These are phyloP conservation scores for Kwoniella mangroviensis DNA, from an alignment of 768 basidiomycete genomes.

Conservation along the genomic window DNA sequence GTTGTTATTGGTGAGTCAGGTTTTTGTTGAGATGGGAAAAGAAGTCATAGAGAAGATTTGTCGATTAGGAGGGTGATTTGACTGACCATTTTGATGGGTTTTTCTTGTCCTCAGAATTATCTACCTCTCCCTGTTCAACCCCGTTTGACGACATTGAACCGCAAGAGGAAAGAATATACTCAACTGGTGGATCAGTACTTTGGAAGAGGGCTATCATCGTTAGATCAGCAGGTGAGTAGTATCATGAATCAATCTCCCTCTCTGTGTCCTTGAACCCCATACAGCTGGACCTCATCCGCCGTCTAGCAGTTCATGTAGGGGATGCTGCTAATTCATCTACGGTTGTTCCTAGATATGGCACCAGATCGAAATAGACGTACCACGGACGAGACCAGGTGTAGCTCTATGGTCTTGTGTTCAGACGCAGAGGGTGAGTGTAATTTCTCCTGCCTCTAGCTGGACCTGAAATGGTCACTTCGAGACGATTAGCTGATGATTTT, in stretches of 20 bases:
- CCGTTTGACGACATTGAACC: constrained; percentile 74
- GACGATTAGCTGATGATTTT: background rate
- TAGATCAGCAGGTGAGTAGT: constrained; percentile 70
- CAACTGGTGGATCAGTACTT: constrained; percentile 89
- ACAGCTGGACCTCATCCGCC: background rate
- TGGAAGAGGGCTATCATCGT: constrained; percentile 76
- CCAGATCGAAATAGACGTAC: constrained; percentile 98
- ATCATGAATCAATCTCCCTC: background rate
- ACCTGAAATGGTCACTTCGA: too few relatives aligned
- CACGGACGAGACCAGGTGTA: constrained; percentile 89
- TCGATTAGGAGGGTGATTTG: too few relatives aligned
- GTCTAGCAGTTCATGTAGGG: background rate
- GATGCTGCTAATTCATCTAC: background rate
- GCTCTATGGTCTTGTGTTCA: constrained; percentile 85
- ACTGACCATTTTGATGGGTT: too few relatives aligned
- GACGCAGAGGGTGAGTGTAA: constrained; percentile 78
- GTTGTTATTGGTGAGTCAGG: constrained; percentile 73
- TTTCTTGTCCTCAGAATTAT: constrained; percentile 70
- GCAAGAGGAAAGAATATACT: constrained; percentile 90
- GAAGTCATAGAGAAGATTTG: too few relatives aligned
- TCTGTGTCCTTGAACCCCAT: background rate
- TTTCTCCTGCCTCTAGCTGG: background rate
- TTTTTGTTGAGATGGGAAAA: too few relatives aligned
- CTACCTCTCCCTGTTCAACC: constrained; percentile 80
- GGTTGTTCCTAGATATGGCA: constrained; percentile 78